Evolutionary conservation across 192 early-diverging fungal species (phyloP).

Genomic region (Bifiguratus adelaidae): DNA sequence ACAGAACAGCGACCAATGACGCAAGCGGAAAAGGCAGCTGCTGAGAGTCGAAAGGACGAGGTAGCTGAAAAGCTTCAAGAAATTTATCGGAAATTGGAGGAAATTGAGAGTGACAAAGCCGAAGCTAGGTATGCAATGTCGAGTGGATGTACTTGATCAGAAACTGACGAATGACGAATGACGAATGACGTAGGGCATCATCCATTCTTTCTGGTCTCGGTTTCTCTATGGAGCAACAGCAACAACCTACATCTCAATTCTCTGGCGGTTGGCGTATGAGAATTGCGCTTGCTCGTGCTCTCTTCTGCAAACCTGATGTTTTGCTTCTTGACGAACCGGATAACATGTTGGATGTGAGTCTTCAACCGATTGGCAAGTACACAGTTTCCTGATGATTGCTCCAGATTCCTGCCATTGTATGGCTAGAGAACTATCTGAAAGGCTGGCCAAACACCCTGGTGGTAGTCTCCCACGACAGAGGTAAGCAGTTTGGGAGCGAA

Average conservation of each 20-base stretch:
- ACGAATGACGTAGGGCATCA: constrained; percentile 79
- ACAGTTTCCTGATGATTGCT: not conserved
- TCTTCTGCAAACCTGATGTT: constrained; percentile 92
- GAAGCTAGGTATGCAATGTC: constrained; percentile 72
- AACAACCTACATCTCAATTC: constrained; percentile 82
- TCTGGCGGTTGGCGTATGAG: constrained; percentile 99
- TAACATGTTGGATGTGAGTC: constrained; percentile 68
- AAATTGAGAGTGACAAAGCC: constrained; percentile 96
- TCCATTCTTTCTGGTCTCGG: constrained; percentile 95
- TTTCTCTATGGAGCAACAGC: constrained; percentile 68
- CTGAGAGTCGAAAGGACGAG: constrained; percentile 42
- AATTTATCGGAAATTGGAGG: constrained; percentile 76
- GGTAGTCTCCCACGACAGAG: constrained; percentile 96
- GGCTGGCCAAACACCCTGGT: constrained; percentile 86
- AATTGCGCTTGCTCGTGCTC: constrained; percentile 87
- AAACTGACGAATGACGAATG: too few relatives aligned
- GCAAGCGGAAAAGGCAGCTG: constrained; percentile 35
- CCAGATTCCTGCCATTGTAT: constrained; percentile 90
- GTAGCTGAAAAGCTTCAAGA: constrained; percentile 58
- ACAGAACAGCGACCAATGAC: too few relatives aligned
- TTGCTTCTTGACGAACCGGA: constrained; percentile 88
- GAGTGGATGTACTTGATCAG: too few relatives aligned
- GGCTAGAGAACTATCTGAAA: constrained; percentile 91
- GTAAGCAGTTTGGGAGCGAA: constrained; percentile 17
- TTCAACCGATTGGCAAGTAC: not conserved